A percentile compares a stretch with the other conserved stretches of the same genome.
phyloP scores from a whole-genome alignment of 805 yeast genomes.

The Lachancea meyersii region DNA sequence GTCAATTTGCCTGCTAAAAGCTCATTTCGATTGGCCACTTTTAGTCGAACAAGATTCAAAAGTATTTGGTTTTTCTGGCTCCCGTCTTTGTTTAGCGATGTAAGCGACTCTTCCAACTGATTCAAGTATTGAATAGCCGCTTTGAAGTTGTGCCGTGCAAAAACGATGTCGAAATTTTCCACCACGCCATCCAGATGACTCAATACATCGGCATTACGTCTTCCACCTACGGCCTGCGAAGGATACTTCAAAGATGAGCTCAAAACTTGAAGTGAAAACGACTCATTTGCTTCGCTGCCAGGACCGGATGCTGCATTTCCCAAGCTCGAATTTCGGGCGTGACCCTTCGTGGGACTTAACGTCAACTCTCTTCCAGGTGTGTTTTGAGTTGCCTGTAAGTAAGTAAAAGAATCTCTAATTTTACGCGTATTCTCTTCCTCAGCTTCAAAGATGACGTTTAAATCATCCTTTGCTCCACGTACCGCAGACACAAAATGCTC shows the following conservation, averaged over 20 bases:
- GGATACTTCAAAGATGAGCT: constrained; percentile 58
- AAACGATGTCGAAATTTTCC: constrained; percentile 62
- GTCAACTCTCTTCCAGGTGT: constrained; percentile 27
- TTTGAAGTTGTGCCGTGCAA: constrained; percentile 54
- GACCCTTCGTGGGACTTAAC: constrained; percentile 32
- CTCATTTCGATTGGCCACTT: constrained; percentile 31
- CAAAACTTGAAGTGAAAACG: constrained; percentile 47
- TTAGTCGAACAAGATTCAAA: constrained; percentile 32
- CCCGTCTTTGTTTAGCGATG: constrained; percentile 12
- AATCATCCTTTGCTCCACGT: constrained; percentile 55
- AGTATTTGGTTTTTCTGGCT: constrained; percentile 28
- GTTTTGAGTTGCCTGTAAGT: constrained; percentile 34
- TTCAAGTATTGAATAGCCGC: constrained; percentile 35
- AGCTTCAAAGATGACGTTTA: constrained; percentile 48
- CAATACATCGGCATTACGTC: constrained; percentile 40
- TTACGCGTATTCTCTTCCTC: constrained; percentile 42
- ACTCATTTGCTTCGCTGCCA: constrained; percentile 16
- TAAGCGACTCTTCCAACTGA: constrained; percentile 32
- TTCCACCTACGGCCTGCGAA: constrained; percentile 45
- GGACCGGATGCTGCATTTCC: constrained; percentile 9
- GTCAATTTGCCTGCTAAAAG: constrained; percentile 32
- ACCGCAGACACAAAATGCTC: constrained; percentile 46
- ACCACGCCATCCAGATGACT: constrained; percentile 52
- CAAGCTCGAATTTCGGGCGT: constrained; percentile 22
- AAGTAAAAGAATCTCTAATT: constrained; percentile 40